Conservation (phyloP, 495 filamentous ascomycete genomes). For the Lophium mytilinum region DNA sequence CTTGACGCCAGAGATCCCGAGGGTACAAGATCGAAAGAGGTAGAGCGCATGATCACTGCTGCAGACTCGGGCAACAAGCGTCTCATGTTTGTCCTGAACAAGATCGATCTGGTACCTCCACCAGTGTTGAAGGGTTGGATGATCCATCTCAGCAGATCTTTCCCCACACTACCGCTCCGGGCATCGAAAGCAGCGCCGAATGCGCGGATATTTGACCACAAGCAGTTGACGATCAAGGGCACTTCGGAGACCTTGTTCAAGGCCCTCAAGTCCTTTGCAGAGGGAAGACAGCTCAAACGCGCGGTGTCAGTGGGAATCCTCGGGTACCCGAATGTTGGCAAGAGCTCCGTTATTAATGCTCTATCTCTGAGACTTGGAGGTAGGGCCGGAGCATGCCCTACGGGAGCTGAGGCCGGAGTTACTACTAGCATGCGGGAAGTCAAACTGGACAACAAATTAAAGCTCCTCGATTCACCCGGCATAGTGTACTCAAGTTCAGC, state of each 20-base stretch:
- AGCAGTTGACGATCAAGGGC: conserved; percentile 74
- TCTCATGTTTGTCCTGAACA: conserved; percentile 90
- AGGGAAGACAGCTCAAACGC: conserved; percentile 74
- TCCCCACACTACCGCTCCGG: conserved; percentile 86
- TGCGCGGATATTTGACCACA: conserved; percentile 87
- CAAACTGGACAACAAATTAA: conserved; percentile 92
- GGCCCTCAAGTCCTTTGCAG: conserved; percentile 84
- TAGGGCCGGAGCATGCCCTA: conserved; percentile 63
- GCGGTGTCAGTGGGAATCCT: conserved; percentile 88
- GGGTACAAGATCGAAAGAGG: conserved; percentile 80
- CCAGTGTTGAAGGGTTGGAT: conserved; percentile 64
- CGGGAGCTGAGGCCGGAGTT: conserved; percentile 87
- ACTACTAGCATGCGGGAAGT: conserved; percentile 82
- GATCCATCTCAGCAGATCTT: conserved; percentile 74
- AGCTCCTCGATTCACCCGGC: conserved; percentile 88
- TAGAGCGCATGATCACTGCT: conserved; percentile 79
- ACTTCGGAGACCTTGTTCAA: conserved; percentile 84
- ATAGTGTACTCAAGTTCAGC: conserved; percentile 76
- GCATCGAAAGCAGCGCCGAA: conserved; percentile 77
- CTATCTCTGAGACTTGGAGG: conserved; percentile 74
- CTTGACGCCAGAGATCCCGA: conserved; percentile 90
- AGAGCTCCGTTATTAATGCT: conserved; percentile 94
- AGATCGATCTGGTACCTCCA: conserved; percentile 87
- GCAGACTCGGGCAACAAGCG: conserved; percentile 76
- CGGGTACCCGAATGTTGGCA: conserved; percentile 95